Percentiles rank a stretch among this genome's conserved stretches.
Conservation (phyloP, 176 grass and related monocot genomes). For the Luzula sylvatica region DNA sequence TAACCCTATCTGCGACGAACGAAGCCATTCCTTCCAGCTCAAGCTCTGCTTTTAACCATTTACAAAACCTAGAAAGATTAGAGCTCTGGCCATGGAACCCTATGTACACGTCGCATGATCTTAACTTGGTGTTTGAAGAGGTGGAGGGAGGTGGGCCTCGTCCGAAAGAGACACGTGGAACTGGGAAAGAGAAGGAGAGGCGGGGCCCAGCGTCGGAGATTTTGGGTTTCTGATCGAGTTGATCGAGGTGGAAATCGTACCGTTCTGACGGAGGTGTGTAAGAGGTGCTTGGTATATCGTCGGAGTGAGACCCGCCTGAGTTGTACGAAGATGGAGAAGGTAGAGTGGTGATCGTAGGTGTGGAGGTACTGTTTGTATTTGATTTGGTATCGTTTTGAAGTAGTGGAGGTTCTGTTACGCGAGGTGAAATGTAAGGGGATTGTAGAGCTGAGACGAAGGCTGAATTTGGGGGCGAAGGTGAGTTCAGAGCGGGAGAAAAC, state of each 20-base stretch:
- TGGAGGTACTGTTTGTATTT: neutral
- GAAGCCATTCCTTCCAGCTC: conserved; percentile 95
- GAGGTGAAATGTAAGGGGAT: conserved; percentile 94
- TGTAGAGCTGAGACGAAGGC: conserved; percentile 94
- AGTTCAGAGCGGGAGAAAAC: conserved; percentile 77
- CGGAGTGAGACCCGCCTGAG: conserved; percentile 55
- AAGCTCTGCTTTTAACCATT: conserved; percentile 92
- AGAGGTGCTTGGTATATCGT: conserved; percentile 72
- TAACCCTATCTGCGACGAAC: conserved; percentile 71
- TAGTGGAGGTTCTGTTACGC: conserved; percentile 40
- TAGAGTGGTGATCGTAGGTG: conserved; percentile 30
- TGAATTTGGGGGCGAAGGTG: conserved; percentile 82
- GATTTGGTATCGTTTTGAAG: conserved; percentile 1
- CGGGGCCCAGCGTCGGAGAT: conserved; percentile 57
- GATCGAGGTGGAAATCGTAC: conserved; percentile 47
- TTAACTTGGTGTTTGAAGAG: conserved; percentile 82
- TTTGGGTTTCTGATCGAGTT: conserved; percentile 55
- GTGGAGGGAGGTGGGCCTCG: conserved; percentile 53
- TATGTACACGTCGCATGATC: conserved; percentile 88
- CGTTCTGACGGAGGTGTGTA: conserved; percentile 74
- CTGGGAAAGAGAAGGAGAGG: conserved; percentile 88
- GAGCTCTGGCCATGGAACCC: conserved; percentile 70
- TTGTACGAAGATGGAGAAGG: conserved; percentile 46
- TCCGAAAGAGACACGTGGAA: conserved; percentile 77
- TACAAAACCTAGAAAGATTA: conserved; percentile 75